phyloP scores from a whole-genome alignment of 129 eudicot genomes.

The Solidago caesia region DNA sequence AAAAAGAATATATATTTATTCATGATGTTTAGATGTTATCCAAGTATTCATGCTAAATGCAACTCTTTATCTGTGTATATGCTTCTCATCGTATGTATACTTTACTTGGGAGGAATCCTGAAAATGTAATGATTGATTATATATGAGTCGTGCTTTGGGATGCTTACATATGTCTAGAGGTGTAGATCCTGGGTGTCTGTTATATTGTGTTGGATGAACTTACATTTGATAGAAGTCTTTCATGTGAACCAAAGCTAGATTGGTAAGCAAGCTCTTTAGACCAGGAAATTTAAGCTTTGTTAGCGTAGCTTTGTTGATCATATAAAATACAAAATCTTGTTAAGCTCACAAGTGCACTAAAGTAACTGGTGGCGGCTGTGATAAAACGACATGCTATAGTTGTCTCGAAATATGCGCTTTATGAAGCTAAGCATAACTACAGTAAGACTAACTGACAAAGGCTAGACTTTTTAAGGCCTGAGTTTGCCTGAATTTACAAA shows the following conservation, averaged over 20 bases:
- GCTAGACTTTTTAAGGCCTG: neutral
- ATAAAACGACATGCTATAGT: conserved; percentile 4
- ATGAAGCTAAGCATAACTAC: neutral
- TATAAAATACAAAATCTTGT: no score
- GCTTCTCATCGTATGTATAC: conserved; percentile 8
- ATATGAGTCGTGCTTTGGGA: no score
- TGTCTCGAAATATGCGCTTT: neutral
- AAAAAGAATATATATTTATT: conserved; percentile 1
- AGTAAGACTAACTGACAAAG: neutral
- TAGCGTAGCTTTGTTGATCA: no score
- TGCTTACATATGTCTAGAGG: neutral
- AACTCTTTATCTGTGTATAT: neutral
- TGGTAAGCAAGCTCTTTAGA: no score
- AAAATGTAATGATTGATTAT: no score
- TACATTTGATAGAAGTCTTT: neutral
- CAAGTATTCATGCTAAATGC: neutral
- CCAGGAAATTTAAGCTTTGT: no score
- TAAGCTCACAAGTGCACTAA: no score
- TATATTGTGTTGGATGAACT: no score
- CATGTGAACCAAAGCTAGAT: no score
- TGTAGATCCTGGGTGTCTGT: no score
- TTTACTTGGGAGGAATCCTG: no score
- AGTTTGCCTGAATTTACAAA: neutral
- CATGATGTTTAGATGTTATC: neutral
- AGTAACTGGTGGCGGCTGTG: no score